Base-by-base conservation (phyloP, 805 yeast genomes). In the Kluyveromyces starmeri region DNA sequence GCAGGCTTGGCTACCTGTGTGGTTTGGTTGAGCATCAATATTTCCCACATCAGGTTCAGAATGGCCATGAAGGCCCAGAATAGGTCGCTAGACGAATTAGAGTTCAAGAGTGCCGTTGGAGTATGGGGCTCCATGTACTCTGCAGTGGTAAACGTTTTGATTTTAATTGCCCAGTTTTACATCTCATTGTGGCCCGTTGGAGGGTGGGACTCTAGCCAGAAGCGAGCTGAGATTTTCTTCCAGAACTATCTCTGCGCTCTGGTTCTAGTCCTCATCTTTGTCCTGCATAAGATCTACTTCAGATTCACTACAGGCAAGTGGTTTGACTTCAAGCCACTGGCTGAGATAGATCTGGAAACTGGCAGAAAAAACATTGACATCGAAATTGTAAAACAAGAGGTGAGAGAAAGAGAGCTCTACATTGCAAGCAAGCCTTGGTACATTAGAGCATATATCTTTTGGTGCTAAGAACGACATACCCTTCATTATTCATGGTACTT, bases 111-210 rank as follows among this genome's bases (percentile, higher is more conserved):
- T 35, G 42, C 43, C 17, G 66, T 70, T 26, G 86, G 86, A 34
- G 48, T 73, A 21, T 58, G 48, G 40, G 83, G 83, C 26, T 73
- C 84, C 2, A 49, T 50, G 32, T 65, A 65, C 42, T 84, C 84
- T 32, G 53, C 68, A 15, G 15, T 53, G 6, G 55, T 80, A 38
- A 75, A 73, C 53, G 31, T 62, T 25, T 57, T 74, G 39, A 72
- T 79, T 39, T 59, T 79, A 37, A 59, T 69, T 34, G 77, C 81
- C 22, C 83, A 78, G 58, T 78, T 79, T 65, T 79, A 83, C 79
- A 61, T 72, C 40, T 80, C 83, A 3, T 59, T 78, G 33, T 79
- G 64, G 66, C 86, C 85, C 33, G 50, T 71, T 32, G 70, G 71
- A 5, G 64, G 45, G 13, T 43, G 47, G 34, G 28, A 29, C 8